phyloP scores from a whole-genome alignment of 1,284 basidiomycete species.

The Ganoderma lucidum region DNA sequence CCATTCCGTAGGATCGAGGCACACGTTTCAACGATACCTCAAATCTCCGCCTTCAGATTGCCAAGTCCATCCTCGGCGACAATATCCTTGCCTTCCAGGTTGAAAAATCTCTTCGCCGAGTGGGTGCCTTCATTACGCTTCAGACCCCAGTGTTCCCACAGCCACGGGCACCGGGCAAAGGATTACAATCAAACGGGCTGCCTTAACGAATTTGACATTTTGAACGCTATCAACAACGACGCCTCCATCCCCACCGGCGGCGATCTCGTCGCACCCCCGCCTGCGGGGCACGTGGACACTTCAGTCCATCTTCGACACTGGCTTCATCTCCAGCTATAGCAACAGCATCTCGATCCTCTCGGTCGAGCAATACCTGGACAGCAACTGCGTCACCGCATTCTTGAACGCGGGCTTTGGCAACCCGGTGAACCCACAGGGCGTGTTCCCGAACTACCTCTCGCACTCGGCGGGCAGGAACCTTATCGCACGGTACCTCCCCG shows the following conservation, averaged over 20 bases:
- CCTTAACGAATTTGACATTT: constrained; percentile 54
- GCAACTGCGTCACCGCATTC: constrained; percentile 69
- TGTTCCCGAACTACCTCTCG: constrained; percentile 63
- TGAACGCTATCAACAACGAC: constrained; percentile 49
- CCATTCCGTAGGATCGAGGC: too few species aligned
- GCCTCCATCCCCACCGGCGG: constrained; percentile 44
- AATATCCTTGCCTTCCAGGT: constrained; percentile 69
- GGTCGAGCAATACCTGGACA: constrained; percentile 59
- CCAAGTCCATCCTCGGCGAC: constrained; percentile 63
- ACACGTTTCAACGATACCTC: constrained; percentile 57
- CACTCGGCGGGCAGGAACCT: constrained; percentile 59
- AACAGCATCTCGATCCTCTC: constrained; percentile 49
- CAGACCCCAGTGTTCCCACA: neutral
- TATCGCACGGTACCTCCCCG: constrained; percentile 57
- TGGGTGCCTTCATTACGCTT: constrained; percentile 24
- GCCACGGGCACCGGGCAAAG: constrained; percentile 45
- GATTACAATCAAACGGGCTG: constrained; percentile 56
- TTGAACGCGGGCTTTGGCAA: constrained; percentile 32
- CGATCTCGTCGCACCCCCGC: constrained; percentile 57
- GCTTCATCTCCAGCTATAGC: constrained; percentile 50
- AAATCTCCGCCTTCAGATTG: constrained; percentile 63
- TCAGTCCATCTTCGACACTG: constrained; percentile 54
- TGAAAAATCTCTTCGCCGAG: constrained; percentile 69
- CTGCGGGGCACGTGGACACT: constrained; percentile 55
- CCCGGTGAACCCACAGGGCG: constrained; percentile 52